These are phyloP conservation scores for Melampsora larici-populina DNA, from an alignment of 1,284 basidiomycete species.

Conservation along the genomic window DNA sequence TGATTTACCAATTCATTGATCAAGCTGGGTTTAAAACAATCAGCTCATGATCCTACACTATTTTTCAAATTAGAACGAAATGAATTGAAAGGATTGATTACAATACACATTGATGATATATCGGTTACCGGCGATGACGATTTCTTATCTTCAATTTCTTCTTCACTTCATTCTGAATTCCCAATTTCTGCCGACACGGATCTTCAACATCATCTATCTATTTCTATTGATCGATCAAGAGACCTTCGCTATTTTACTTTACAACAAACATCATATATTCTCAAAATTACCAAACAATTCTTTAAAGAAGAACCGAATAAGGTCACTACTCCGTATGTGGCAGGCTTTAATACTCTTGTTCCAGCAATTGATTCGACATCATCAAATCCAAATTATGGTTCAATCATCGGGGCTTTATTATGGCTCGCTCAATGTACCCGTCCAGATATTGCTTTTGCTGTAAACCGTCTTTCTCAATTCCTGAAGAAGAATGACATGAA, in stretches of 20 bases:
- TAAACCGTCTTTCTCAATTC: not conserved
- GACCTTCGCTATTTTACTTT: too few relatives aligned
- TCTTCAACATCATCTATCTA: conserved; percentile 13
- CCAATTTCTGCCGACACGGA: conserved; percentile 1
- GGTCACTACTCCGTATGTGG: not conserved
- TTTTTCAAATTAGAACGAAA: not conserved
- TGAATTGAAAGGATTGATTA: not conserved
- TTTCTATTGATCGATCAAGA: not conserved
- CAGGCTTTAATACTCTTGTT: not conserved
- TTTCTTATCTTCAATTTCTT: too few relatives aligned
- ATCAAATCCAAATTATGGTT: not conserved
- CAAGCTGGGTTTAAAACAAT: not conserved
- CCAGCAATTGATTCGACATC: not conserved
- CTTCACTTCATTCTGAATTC: not conserved
- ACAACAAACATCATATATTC: conserved; percentile 13
- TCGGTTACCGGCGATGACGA: conserved; percentile 1
- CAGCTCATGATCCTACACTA: too few relatives aligned
- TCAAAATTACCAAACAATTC: not conserved
- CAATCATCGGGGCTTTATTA: not conserved
- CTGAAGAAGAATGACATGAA: not conserved
- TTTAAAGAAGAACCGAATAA: not conserved
- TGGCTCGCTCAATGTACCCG: conserved; percentile 17
- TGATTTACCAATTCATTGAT: not conserved
- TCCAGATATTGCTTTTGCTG: not conserved
- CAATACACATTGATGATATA: conserved; percentile 4